A percentile compares a stretch with the other conserved stretches of the same genome.
These are phyloP conservation scores for Phytopythium litorale DNA, from an alignment of 352 stramenopile species.

Conservation along the genomic window DNA sequence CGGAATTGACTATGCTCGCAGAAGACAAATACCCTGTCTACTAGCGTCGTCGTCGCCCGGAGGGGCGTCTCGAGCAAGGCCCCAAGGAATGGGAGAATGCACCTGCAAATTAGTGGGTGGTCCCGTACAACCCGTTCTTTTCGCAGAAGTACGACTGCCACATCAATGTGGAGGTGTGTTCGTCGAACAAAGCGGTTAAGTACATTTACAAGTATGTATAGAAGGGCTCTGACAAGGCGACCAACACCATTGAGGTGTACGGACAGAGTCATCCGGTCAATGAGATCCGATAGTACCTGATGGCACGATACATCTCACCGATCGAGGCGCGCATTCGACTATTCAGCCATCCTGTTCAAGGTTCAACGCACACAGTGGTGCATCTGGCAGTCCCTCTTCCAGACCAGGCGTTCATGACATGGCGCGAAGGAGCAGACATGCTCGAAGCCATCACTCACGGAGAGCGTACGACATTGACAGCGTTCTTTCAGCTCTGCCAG, in stretches of 20 bases:
- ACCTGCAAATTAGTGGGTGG: slow-evolving; percentile 35
- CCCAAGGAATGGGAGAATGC: slow-evolving; percentile 13
- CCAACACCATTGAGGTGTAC: slow-evolving; percentile 10
- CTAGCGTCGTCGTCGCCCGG: background rate
- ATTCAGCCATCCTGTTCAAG: slow-evolving; percentile 20
- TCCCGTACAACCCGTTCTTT: slow-evolving; percentile 58
- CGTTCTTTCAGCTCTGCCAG: slow-evolving; percentile 14
- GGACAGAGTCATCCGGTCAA: slow-evolving; percentile 7
- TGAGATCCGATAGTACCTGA: slow-evolving; percentile 23
- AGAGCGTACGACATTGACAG: slow-evolving; percentile 4
- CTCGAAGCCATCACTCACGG: background rate
- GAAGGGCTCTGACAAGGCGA: slow-evolving; percentile 36
- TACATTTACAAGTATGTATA: slow-evolving; percentile 66
- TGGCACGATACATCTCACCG: slow-evolving; percentile 25
- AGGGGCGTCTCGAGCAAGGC: background rate
- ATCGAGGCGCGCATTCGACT: slow-evolving; percentile 24
- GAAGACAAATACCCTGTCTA: slow-evolving; percentile 14
- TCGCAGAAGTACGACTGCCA: slow-evolving; percentile 50
- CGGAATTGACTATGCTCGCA: slow-evolving; percentile 2
- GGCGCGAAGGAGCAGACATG: background rate
- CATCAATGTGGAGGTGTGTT: slow-evolving; percentile 53
- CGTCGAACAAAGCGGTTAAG: slow-evolving; percentile 28
- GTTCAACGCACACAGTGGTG: slow-evolving; percentile 14
- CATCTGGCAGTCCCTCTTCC: slow-evolving; percentile 11
- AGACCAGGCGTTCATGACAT: slow-evolving; percentile 3